A percentile compares a stretch with the other conserved stretches of the same genome.
phyloP scores from a whole-genome alignment of 257 asterid genomes.

The Solanum corneliomulleri region DNA sequence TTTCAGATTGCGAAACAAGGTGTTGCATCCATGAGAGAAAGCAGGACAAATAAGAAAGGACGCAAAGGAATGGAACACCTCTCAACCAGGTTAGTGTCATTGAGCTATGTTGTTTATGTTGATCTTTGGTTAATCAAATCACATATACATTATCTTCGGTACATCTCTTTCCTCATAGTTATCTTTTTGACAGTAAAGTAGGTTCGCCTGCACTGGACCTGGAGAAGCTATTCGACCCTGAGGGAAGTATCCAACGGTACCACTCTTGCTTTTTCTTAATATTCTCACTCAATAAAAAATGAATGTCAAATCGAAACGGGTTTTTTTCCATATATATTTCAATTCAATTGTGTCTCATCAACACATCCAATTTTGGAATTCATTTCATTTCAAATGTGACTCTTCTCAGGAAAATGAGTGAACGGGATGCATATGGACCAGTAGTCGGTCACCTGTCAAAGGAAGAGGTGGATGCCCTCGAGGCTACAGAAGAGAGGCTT shows the following conservation, averaged over 20 bases:
- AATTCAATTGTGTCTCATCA: not conserved
- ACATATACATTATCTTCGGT: not conserved
- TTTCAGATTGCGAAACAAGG: constrained; percentile 73
- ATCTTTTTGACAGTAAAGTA: constrained; percentile 44
- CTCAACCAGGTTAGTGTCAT: constrained; percentile 43
- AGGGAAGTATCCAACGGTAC: constrained; percentile 68
- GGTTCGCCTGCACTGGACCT: constrained; percentile 73
- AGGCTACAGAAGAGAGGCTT: constrained; percentile 74
- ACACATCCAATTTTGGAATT: not conserved
- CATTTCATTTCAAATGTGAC: not conserved
- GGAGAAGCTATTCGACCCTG: constrained; percentile 70
- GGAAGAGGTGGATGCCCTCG: constrained; percentile 79
- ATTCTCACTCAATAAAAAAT: not conserved
- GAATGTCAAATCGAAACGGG: not conserved
- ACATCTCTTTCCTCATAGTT: not conserved
- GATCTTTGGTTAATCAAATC: not conserved
- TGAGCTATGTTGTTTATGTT: not conserved
- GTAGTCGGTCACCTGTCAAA: constrained; percentile 66
- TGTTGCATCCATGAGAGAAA: constrained; percentile 88
- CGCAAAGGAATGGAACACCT: constrained; percentile 62
- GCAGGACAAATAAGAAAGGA: constrained; percentile 71
- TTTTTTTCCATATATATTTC: not conserved
- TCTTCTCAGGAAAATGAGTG: constrained; percentile 62
- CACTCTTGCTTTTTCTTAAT: not conserved
- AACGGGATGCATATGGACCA: constrained; percentile 80